phyloP scores from a whole-genome alignment of 176 grass and related monocot species.

The Oryza officinalis region DNA sequence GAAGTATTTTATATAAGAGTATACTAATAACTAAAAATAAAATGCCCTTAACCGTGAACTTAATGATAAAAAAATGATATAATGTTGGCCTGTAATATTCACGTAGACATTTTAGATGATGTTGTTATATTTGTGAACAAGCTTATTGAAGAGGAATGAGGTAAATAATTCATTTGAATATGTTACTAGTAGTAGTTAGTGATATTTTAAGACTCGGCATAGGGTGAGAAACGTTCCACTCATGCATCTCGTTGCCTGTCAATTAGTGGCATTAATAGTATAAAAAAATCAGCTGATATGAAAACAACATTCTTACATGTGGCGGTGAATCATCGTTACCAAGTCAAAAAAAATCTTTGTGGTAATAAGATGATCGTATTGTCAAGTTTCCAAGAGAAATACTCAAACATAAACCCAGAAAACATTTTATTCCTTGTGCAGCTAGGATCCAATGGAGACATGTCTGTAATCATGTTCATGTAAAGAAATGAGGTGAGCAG shows the following conservation, averaged over 20 bases:
- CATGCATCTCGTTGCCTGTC: not conserved
- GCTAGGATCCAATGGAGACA: not conserved
- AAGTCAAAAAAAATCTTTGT: not conserved
- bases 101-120: not conserved
- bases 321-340: not conserved
- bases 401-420: not conserved
- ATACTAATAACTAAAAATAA: too few species aligned
- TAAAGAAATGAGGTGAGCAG: conserved; percentile 20
- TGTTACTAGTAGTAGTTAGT: too few species aligned
- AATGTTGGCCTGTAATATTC: too few species aligned
- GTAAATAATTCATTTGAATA: not conserved
- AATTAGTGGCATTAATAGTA: not conserved
- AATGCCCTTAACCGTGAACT: too few species aligned
- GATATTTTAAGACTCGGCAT: not conserved
- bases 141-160: too few species aligned
- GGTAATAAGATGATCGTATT: not conserved
- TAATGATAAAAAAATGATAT: too few species aligned
- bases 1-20: too few species aligned
- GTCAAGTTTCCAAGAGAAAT: not conserved
- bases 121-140: too few species aligned
- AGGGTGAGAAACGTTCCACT: not conserved
- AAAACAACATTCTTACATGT: not conserved
- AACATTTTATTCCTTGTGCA: not conserved
- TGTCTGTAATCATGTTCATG: conserved; percentile 3
- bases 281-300: not conserved